A percentile compares a stretch with the other conserved stretches of the same genome.
Conservation (phyloP, 768 basidiomycete genomes). For the Lactarius akahatsu region DNA sequence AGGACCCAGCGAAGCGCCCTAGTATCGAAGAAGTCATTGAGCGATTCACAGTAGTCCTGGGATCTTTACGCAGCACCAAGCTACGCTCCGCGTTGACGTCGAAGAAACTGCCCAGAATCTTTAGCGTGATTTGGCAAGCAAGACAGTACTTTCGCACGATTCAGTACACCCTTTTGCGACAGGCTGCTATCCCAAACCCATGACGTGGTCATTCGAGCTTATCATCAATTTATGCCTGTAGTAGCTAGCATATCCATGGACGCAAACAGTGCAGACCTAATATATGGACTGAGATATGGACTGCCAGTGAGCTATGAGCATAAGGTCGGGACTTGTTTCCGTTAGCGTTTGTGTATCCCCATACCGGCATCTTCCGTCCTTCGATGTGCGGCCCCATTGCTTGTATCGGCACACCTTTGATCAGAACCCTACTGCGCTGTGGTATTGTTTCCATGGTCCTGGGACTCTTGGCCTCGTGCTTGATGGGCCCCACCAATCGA, state of each 20-base stretch:
- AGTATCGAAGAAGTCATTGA: constrained; percentile 26
- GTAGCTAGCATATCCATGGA: not conserved
- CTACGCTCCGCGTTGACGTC: constrained; percentile 18
- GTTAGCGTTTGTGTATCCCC: not conserved
- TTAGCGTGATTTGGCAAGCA: not conserved
- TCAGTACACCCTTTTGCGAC: constrained; percentile 9
- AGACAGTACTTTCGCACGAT: constrained; percentile 9
- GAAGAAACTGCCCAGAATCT: constrained; percentile 1
- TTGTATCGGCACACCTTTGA: not conserved
- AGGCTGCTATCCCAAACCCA: constrained; percentile 12
- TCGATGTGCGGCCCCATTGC: not conserved
- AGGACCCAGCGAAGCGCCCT: constrained; percentile 34
- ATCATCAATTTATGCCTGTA: not conserved
- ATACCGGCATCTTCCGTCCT: not conserved
- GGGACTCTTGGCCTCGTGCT: not conserved
- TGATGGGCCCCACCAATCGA: not conserved
- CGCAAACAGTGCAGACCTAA: not conserved
- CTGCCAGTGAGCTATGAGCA: not conserved
- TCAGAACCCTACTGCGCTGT: not conserved
- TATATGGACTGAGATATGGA: not conserved
- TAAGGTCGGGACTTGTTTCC: not conserved
- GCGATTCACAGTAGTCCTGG: constrained; percentile 6
- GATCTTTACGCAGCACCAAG: constrained; percentile 8
- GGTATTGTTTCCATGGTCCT: not conserved
- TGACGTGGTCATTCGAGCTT: not conserved